phyloP scores from a whole-genome alignment of 139 green algal genomes.

The Pleodorina starrii region DNA sequence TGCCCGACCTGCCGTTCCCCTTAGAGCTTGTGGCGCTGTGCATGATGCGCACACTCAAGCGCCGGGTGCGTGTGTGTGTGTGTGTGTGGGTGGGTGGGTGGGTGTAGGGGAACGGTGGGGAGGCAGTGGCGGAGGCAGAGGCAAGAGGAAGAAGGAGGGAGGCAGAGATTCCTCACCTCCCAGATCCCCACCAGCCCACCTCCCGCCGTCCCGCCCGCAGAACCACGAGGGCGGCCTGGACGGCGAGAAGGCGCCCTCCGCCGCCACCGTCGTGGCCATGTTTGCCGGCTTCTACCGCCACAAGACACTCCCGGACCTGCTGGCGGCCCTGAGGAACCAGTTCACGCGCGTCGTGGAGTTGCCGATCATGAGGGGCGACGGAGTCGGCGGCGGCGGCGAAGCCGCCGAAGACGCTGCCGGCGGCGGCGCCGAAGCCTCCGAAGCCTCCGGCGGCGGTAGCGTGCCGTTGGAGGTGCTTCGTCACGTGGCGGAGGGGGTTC shows the following conservation, averaged over 20 bases:
- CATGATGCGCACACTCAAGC: constrained; percentile 63
- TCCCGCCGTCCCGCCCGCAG: neutral
- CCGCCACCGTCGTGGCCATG: constrained; percentile 43
- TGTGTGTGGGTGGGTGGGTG: too few relatives aligned
- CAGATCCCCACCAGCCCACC: too few relatives aligned
- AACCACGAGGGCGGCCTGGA: constrained; percentile 42
- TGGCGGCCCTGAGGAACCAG: neutral
- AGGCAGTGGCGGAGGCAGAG: too few relatives aligned
- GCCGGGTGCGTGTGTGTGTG: constrained; percentile 40
- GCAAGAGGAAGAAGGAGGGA: too few relatives aligned
- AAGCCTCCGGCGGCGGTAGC: neutral
- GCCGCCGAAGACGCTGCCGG: neutral
- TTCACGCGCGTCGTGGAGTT: constrained; percentile 50
- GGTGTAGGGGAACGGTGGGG: too few relatives aligned
- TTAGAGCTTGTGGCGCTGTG: constrained; percentile 69
- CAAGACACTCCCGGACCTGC: constrained; percentile 25
- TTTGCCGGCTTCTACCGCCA: constrained; percentile 59
- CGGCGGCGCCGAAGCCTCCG: neutral
- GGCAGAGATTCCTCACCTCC: too few relatives aligned
- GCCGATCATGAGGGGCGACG: constrained; percentile 44
- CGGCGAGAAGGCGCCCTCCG: constrained; percentile 16
- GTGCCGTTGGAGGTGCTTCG: constrained; percentile 52
- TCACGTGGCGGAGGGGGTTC: constrained; percentile 51
- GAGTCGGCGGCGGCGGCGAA: neutral
- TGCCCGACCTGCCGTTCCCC: constrained; percentile 64